Percentiles rank a stretch among this genome's conserved stretches.
Evolutionary conservation across 2,329 filamentous ascomycete species (phyloP).

Genomic region (Colletotrichum gloeosporioides): DNA sequence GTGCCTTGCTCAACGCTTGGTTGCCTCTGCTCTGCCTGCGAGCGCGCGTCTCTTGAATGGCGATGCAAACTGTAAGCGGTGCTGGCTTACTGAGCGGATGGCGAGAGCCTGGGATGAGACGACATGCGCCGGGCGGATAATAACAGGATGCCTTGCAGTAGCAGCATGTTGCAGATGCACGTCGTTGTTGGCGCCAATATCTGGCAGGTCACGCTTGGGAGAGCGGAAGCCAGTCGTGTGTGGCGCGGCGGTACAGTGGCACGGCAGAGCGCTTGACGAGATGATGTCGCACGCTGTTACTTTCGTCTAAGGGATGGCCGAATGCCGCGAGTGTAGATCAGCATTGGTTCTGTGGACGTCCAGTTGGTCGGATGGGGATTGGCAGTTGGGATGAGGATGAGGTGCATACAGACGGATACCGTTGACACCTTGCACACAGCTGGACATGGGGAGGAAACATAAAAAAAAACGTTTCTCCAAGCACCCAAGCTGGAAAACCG

Average conservation of each 20-base stretch:
- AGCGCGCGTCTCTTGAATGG: not conserved
- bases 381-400: not conserved
- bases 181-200: not conserved
- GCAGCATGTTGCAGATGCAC: not conserved
- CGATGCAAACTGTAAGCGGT: not conserved
- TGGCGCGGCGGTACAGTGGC: not conserved
- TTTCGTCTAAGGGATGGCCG: not conserved
- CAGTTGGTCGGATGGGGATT: not conserved
- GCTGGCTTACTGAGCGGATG: not conserved
- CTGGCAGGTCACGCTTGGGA: not conserved
- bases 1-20: not conserved
- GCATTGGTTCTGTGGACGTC: not conserved
- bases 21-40: not conserved
- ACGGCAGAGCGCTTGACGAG: not conserved
- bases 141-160: not conserved
- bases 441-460: not conserved
- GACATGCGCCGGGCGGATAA: not conserved
- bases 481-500: constrained; percentile 2
- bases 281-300: not conserved
- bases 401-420: not conserved
- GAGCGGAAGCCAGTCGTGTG: not conserved
- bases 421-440: not conserved
- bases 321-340: not conserved
- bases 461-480: not conserved
- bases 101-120: not conserved